Evolutionary conservation across 306 rosid species (phyloP).

Genomic region (Dicorynia guianensis): DNA sequence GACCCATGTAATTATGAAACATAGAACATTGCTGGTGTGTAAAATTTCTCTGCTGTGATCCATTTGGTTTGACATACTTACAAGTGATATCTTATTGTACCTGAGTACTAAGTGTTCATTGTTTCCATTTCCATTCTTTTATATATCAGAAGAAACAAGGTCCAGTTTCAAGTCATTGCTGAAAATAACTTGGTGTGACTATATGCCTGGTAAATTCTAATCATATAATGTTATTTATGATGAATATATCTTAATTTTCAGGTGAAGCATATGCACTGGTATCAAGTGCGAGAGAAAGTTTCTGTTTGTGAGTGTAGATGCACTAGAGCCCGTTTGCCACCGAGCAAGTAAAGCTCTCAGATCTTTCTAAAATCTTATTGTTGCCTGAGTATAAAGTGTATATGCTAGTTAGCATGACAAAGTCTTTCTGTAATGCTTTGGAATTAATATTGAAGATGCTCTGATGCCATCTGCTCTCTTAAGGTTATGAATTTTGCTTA

Average conservation of each 20-base stretch:
- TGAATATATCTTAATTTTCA: constrained; percentile 34
- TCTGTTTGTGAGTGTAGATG: constrained; percentile 95
- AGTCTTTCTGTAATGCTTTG: background rate
- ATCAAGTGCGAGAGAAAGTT: constrained; percentile 66
- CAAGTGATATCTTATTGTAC: constrained; percentile 28
- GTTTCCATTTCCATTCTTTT: constrained; percentile 19
- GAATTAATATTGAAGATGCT: background rate
- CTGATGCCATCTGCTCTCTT: background rate
- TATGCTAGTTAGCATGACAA: background rate
- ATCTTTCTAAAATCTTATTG: constrained; percentile 22
- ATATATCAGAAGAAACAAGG: constrained; percentile 30
- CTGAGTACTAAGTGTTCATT: background rate
- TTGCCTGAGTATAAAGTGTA: background rate
- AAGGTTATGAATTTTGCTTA: background rate
- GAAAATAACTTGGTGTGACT: constrained; percentile 19
- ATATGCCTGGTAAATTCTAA: constrained; percentile 7
- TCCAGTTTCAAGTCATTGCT: constrained; percentile 32
- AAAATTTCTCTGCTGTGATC: constrained; percentile 37
- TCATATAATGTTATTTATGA: constrained; percentile 22
- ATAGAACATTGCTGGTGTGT: constrained; percentile 88
- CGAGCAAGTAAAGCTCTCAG: constrained; percentile 81
- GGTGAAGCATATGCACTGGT: constrained; percentile 99
- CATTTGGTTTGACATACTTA: constrained; percentile 23
- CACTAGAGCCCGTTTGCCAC: constrained; percentile 89
- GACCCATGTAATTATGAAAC: constrained; percentile 90